phyloP scores from a whole-genome alignment of 2,329 filamentous ascomycete species.

The Xylaria sp. region DNA sequence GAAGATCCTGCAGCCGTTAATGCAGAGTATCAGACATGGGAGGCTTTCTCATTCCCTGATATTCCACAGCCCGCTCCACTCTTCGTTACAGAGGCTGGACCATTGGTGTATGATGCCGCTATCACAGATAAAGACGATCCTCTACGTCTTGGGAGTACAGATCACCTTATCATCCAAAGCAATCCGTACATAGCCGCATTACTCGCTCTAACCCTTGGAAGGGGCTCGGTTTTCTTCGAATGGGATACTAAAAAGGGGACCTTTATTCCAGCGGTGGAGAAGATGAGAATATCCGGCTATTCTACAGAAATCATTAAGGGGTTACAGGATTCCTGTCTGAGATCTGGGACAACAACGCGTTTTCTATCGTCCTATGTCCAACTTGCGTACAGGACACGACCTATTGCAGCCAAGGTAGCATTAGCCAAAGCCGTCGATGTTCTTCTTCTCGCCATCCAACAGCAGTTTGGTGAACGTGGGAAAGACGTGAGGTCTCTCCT shows the following conservation, averaged over 20 bases:
- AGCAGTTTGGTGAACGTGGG: conserved; percentile 58
- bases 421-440: conserved; percentile 61
- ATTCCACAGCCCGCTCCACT: conserved; percentile 55
- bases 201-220: conserved; percentile 73
- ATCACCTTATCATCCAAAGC: conserved; percentile 58
- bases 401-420: conserved; percentile 61
- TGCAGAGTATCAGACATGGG: conserved; percentile 73
- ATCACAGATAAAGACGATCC: conserved; percentile 57
- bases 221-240: conserved; percentile 76
- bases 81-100: conserved; percentile 76
- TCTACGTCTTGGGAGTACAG: conserved; percentile 52
- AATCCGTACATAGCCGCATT: conserved; percentile 66
- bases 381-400: conserved; percentile 56
- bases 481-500: conserved; percentile 60
- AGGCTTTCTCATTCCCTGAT: conserved; percentile 65
- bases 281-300: conserved; percentile 66
- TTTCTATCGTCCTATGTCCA: conserved; percentile 60
- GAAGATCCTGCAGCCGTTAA: conserved; percentile 47
- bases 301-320: conserved; percentile 60
- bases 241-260: conserved; percentile 64
- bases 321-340: conserved; percentile 58
- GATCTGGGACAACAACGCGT: conserved; percentile 60
- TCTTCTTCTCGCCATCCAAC: conserved; percentile 61
- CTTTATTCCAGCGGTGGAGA: conserved; percentile 62
- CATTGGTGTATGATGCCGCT: conserved; percentile 72